Base-by-base conservation (phyloP, 805 yeast species). In the Cyberlindnera maritima region DNA sequence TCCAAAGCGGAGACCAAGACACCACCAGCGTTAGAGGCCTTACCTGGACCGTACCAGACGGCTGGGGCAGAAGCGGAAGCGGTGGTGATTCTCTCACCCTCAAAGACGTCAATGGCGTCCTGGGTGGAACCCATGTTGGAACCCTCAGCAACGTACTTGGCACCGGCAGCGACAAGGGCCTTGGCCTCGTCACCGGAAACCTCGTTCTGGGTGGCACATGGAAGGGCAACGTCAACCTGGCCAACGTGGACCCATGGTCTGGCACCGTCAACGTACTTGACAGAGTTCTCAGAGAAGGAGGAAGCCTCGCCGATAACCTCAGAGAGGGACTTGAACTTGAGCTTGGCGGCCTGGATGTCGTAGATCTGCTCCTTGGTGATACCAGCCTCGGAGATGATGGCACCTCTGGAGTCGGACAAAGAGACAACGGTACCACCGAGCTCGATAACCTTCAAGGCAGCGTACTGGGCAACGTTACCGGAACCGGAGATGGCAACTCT, bases 11-110 rank as follows among this genome's bases (percentile, higher is more conserved):
- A 89, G 49, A 91, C 97, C 49, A 97, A 96, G 62, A 92, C 99
- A 83, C 99, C 99, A 76, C 98, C 99, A 76, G 95, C 86, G 83
- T 92, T 92, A 65, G 97, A 92, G 61, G 97, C 97, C 82, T 92
- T 92, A 75, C 97, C 98, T 68, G 97, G 97, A 64, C 96, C 98
- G 75, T 91, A 92, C 99, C 99, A 92, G 72, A 90, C 88, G 53
- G 81, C 75, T 60, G 69, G 71, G 48, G 75, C 58, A 49, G 72
- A 64, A 39, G 70, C 63, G 28, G 72, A 52, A 45, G 71, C 55
- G 48, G 71, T 69, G 44, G 70, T 57, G 36, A 68, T 39, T 77
- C 92, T 82, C 70, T 78, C 81, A 62, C 85, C 88, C 81, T 92
- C 99, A 63, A 91, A 92, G 53, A 88, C 90, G 59, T 85, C 89